phyloP scores from a whole-genome alignment of 345 rosid genomes.

The Boechera stricta region DNA sequence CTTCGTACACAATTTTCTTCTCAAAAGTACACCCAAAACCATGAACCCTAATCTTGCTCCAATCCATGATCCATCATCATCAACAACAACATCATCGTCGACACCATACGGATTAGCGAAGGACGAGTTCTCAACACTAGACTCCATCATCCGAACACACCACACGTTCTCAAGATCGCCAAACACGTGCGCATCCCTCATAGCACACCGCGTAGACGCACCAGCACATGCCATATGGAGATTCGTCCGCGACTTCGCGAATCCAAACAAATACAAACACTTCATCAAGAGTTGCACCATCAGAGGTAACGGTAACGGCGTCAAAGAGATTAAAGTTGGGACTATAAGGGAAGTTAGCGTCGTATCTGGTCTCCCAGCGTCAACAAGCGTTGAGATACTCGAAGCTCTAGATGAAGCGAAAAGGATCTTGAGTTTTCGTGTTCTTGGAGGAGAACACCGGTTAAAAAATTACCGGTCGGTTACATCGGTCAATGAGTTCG shows the following conservation, averaged over 20 bases:
- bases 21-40: constrained; percentile 1
- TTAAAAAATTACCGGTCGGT: constrained; percentile 46
- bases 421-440: constrained; percentile 39
- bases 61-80: constrained; percentile 15
- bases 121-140: constrained; percentile 37
- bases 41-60: constrained; percentile 35
- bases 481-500: constrained; percentile 44
- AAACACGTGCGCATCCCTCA: constrained; percentile 44
- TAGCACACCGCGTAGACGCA: constrained; percentile 42
- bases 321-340: constrained; percentile 37
- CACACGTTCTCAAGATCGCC: constrained; percentile 40
- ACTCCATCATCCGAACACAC: constrained; percentile 29
- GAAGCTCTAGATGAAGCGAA: constrained; percentile 42
- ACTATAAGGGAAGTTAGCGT: constrained; percentile 42
- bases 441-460: constrained; percentile 48
- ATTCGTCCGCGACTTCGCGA: constrained; percentile 38
- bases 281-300: constrained; percentile 46
- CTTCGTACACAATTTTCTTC: background rate
- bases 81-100: constrained; percentile 3
- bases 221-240: constrained; percentile 42
- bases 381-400: constrained; percentile 44
- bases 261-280: constrained; percentile 46
- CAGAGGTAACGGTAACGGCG: constrained; percentile 16
- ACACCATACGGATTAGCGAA: constrained; percentile 36
- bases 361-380: constrained; percentile 45